A percentile compares a stretch with the other conserved stretches of the same genome.
These are phyloP conservation scores for Trichoderma endophyticum DNA, from an alignment of 2,329 filamentous ascomycete species.

Conservation along the genomic window DNA sequence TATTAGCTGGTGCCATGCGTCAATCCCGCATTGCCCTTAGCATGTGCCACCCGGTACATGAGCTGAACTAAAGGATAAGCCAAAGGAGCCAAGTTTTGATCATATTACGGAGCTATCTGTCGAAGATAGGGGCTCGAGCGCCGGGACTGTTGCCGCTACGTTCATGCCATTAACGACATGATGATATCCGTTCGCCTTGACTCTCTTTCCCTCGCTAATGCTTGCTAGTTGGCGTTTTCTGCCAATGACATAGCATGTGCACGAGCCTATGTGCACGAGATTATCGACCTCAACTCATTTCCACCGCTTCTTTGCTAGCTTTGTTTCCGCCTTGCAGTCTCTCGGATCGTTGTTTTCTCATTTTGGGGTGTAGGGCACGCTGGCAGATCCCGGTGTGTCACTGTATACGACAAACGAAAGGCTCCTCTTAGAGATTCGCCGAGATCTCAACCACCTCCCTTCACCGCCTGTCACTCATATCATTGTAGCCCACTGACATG, in stretches of 20 bases:
- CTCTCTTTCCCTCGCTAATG: background rate
- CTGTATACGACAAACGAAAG: too few relatives aligned
- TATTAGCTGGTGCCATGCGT: background rate
- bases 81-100: background rate
- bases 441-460: background rate
- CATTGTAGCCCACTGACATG: background rate
- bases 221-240: background rate
- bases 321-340: background rate
- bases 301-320: background rate
- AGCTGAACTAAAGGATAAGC: background rate
- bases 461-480: background rate
- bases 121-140: background rate
- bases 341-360: background rate
- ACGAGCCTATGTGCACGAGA: background rate
- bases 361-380: background rate
- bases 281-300: background rate
- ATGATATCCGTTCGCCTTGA: background rate
- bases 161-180: background rate
- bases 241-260: background rate
- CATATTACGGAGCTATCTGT: background rate
- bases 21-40: background rate
- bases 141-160: background rate
- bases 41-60: background rate
- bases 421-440: background rate
- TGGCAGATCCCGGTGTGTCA: background rate